Percentiles rank a stretch among this genome's conserved stretches.
Conservation (phyloP, 805 yeast species). For the Suhomyces canberraensis region DNA sequence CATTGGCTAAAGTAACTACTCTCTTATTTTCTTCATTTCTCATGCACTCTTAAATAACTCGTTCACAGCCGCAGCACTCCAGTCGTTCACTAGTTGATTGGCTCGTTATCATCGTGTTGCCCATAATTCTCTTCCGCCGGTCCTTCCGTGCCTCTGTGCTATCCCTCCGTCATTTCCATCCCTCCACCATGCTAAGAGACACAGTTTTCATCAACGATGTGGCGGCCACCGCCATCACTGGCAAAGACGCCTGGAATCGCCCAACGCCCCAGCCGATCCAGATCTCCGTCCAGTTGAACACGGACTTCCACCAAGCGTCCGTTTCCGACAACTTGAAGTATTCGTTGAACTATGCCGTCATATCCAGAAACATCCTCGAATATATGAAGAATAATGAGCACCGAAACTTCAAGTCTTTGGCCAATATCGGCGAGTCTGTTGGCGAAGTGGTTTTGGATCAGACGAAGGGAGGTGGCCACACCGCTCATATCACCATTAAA, state of each 20-base stretch:
- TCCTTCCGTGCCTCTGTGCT: no score
- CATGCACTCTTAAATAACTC: no score
- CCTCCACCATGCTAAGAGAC: slow-evolving; percentile 22
- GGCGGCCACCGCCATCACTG: slow-evolving; percentile 59
- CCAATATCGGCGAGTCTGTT: slow-evolving; percentile 48
- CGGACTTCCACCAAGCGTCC: slow-evolving; percentile 75
- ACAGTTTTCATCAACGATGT: slow-evolving; percentile 53
- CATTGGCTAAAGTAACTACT: no score
- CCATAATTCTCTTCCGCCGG: no score
- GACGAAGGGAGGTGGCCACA: slow-evolving; percentile 44
- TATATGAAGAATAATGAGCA: slow-evolving; percentile 44
- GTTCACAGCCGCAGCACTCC: no score
- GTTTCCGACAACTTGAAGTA: slow-evolving; percentile 73
- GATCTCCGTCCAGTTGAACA: slow-evolving; percentile 56
- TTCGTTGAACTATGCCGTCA: slow-evolving; percentile 85
- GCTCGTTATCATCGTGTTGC: no score
- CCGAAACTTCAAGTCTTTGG: slow-evolving; percentile 40
- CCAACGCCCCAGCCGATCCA: slow-evolving; percentile 63
- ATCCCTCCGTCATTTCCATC: no score
- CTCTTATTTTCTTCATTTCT: no score
- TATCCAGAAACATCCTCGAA: slow-evolving; percentile 61
- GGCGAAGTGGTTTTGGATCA: slow-evolving; percentile 42
- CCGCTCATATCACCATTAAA: slow-evolving; percentile 36
- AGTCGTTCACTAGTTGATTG: no score
- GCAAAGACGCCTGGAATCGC: slow-evolving; percentile 73